Base-by-base conservation (phyloP, 768 basidiomycete species). In the Trametes gibbosa region DNA sequence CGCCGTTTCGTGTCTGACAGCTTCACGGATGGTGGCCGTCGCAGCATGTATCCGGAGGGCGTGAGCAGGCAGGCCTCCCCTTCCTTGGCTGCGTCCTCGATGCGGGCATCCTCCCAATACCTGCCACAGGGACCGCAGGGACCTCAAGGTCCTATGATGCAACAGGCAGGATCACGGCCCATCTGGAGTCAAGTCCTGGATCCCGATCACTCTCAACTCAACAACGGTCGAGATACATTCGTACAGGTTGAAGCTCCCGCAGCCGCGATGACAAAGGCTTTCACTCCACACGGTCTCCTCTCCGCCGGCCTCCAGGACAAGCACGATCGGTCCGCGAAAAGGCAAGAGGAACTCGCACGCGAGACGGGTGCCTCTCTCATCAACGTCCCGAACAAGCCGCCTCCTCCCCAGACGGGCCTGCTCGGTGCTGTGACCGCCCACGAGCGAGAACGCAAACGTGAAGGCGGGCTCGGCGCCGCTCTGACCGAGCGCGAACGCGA, bases 361-460 rank as follows among this genome's bases (percentile, higher is more conserved):
- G 95, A 97, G 74, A 86, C 81, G 7, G 97, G 97, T 27, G 90
- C 85, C 16, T 93, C 94, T 4, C 81, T 98, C 53, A 87, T 98
- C 76, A 95, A 96, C 70, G 92, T 99, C n/a, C 93, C 92, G 4
- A 85, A 87, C 68, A 96, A 96, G 70, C 94, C 95, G 0, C 94
- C 92, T 0, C 92, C 93, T 2, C 95, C 97, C 8, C 94, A 96
- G 74, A 92, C 90, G 42, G 97, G 97, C 39, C 81, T 98, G 42
- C 85, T 99, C 49, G 97, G 97, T 17, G 96, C 96, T 2, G 94
- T 98, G 66, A 94, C 94, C 42, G 92, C 90, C 9, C 94, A 97
- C 70, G 94, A 99, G 73, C 83, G 92, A 52, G 96, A 98, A 56
- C 81, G 93, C 60, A 93, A 96, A 69, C 86, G 94, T 27, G 95